Evolutionary conservation across 345 rosid species (phyloP), one percentile per base, ranked within the genome.

Genomic region (Mallotus nudiflorus): DNA sequence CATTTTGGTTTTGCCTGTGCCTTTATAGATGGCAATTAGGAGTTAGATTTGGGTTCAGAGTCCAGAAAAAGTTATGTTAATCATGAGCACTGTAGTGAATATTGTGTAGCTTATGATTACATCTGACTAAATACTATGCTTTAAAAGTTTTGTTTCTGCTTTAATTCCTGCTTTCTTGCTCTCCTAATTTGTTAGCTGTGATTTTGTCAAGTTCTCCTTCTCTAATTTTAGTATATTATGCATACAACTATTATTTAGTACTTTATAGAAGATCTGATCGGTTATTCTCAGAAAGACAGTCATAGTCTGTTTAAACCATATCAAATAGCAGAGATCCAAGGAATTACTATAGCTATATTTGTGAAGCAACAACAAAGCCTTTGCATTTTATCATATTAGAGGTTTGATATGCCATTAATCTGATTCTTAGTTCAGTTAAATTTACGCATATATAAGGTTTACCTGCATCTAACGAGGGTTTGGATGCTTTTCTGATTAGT

Each of bases 1-100:
- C 37, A 35, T 10, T 68, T 74, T 44, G 54, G 35, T 74, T 54
- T 52, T 50, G 46, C 25, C 44, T 14, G 22, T 24, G 46, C 37
- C 55, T 14, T 37, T 24, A 48, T 61, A 20, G 33, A 12, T 31
- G 48, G 24, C n/a, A 35, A 22, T 44, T 52, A 44, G 14, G 16
- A 58, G 19, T 42, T 52, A 44, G 7, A 37, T 19, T 55, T 28
- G 12, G 16, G 49, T 40, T 18, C 40, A 18, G 54, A 25, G 27
- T 52, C 63, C 40, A 18, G 42, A 56, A 14, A 42, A 15, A 18
- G 55, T 25, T 54, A 16, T 14, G 1, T 16, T 40, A 18, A 27
- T 68, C 50, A n/a, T 10, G 1, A 18, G 35, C 27, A 20, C n/a
- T 31, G 9, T 35, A 39, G 0, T n/a, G 6, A 70, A 70, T 35